Conservation (phyloP, 2,329 filamentous ascomycete species). For the Talaromyces piceae region DNA sequence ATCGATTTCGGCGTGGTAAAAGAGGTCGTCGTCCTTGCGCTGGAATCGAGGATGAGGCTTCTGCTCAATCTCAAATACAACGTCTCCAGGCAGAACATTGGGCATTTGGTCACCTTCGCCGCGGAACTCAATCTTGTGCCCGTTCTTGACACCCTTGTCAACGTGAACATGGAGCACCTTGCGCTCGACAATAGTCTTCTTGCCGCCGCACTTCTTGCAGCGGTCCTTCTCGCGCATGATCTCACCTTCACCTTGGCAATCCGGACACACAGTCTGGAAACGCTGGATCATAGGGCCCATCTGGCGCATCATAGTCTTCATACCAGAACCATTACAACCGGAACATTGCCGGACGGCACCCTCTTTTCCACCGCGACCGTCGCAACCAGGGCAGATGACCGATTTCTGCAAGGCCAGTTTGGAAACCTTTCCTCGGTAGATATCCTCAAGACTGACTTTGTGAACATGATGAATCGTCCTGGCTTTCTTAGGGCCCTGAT, state of each 20-base stretch:
- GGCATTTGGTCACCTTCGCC: conserved; percentile 96
- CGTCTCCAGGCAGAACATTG: conserved; percentile 86
- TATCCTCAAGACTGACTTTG: conserved; percentile 95
- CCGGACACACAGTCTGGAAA: conserved; percentile 97
- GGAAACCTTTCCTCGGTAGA: conserved; percentile 95
- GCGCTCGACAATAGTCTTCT: conserved; percentile 95
- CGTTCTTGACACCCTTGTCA: conserved; percentile 85
- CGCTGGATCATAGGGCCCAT: conserved; percentile 99
- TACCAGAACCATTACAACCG: conserved; percentile 87
- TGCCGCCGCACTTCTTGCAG: conserved; percentile 92
- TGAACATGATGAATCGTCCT: conserved; percentile 97
- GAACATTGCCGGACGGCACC: conserved; percentile 90
- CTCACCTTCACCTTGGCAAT: conserved; percentile 96
- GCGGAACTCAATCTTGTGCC: conserved; percentile 93
- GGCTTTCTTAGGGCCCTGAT: conserved; percentile 79
- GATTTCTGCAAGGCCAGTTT: conserved; percentile 97
- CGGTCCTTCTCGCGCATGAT: conserved; percentile 94
- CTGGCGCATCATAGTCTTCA: conserved; percentile 99
- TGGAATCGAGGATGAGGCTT: conserved; percentile 96
- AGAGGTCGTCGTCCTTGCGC: conserved; percentile 89
- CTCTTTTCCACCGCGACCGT: conserved; percentile 91
- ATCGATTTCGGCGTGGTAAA: conserved; percentile 93
- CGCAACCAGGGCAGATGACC: conserved; percentile 91
- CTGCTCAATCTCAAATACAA: conserved; percentile 98
- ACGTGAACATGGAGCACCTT: conserved; percentile 98